A percentile compares a stretch with the other conserved stretches of the same genome.
Evolutionary conservation across 306 rosid species (phyloP).

Genomic region (Lathyrus sativus): DNA sequence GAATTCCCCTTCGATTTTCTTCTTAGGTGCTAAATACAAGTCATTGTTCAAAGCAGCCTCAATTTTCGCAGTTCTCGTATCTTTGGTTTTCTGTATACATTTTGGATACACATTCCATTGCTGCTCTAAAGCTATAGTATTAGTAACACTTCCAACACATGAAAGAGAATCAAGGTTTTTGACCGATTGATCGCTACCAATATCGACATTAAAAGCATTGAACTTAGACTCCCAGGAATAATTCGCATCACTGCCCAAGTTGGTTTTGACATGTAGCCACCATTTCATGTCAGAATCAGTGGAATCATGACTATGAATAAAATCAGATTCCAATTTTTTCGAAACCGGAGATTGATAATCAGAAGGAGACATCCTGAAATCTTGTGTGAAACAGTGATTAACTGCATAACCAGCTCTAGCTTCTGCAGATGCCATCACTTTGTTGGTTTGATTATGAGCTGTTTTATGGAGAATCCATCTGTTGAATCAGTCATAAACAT

Average conservation of each 20-base stretch:
- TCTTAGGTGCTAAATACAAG: slow-evolving; percentile 37
- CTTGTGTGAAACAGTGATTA: slow-evolving; percentile 35
- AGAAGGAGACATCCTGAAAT: slow-evolving; percentile 30
- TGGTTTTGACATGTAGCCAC: slow-evolving; percentile 73
- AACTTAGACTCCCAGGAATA: slow-evolving; percentile 54
- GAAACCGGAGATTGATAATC: slow-evolving; percentile 1
- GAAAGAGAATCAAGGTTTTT: slow-evolving; percentile 43
- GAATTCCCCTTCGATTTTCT: slow-evolving; percentile 50
- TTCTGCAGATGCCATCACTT: slow-evolving; percentile 43
- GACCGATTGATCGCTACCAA: slow-evolving; percentile 36
- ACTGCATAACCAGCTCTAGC: slow-evolving; percentile 37
- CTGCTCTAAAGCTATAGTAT: slow-evolving; percentile 39
- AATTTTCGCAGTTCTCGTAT: slow-evolving; percentile 36
- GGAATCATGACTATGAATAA: slow-evolving; percentile 41
- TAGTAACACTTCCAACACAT: slow-evolving; percentile 27
- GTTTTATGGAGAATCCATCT: slow-evolving; percentile 24
- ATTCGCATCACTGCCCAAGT: slow-evolving; percentile 44
- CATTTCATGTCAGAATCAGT: slow-evolving; percentile 49
- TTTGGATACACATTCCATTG: slow-evolving; percentile 42
- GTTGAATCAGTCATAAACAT: slow-evolving; percentile 33
- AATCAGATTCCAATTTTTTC: slow-evolving; percentile 44
- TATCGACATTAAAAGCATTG: slow-evolving; percentile 41
- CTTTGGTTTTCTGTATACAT: slow-evolving; percentile 35
- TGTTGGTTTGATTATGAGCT: background rate
- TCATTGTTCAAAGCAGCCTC: slow-evolving; percentile 45